Conservation (phyloP, 768 basidiomycete species). For the Phylloporus sp. region DNA sequence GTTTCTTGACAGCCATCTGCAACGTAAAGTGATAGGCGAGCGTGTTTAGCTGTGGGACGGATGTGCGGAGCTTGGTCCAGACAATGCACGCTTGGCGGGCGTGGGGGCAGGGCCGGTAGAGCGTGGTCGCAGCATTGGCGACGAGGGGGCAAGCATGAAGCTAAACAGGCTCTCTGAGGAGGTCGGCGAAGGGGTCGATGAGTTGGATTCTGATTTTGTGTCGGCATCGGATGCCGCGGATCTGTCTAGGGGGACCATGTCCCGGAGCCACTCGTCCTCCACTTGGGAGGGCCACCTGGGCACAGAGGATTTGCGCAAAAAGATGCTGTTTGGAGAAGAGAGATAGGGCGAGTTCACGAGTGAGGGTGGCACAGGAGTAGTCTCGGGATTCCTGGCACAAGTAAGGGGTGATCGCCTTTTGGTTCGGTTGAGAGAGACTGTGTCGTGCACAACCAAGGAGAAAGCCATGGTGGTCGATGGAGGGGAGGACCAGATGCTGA, state of each 20-base stretch:
- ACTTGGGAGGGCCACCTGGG: conserved; percentile 42
- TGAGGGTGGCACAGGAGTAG: conserved; percentile 56
- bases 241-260: conserved; percentile 47
- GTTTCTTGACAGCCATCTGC: conserved; percentile 12
- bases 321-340: conserved; percentile 46
- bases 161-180: conserved; percentile 19
- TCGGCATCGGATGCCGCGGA: conserved; percentile 9
- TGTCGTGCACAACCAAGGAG: conserved; percentile 13
- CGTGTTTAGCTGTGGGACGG: conserved; percentile 11
- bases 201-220: conserved; percentile 14
- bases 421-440: conserved; percentile 1
- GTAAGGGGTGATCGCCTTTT: conserved; percentile 22
- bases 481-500: conserved; percentile 8
- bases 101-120: conserved; percentile 15
- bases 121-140: conserved; percentile 23
- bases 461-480: conserved; percentile 12
- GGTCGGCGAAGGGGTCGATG: conserved; percentile 17
- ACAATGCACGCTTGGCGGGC: conserved; percentile 7
- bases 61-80: conserved; percentile 11
- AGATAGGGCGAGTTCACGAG: conserved; percentile 54
- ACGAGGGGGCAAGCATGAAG: conserved; percentile 11
- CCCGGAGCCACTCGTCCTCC: conserved; percentile 61
- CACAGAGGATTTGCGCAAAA: conserved; percentile 35
- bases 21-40: conserved; percentile 24
- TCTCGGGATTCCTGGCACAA: conserved; percentile 25